phyloP scores from a whole-genome alignment of 2,329 filamentous ascomycete species.

The Pseudocercospora ulei region DNA sequence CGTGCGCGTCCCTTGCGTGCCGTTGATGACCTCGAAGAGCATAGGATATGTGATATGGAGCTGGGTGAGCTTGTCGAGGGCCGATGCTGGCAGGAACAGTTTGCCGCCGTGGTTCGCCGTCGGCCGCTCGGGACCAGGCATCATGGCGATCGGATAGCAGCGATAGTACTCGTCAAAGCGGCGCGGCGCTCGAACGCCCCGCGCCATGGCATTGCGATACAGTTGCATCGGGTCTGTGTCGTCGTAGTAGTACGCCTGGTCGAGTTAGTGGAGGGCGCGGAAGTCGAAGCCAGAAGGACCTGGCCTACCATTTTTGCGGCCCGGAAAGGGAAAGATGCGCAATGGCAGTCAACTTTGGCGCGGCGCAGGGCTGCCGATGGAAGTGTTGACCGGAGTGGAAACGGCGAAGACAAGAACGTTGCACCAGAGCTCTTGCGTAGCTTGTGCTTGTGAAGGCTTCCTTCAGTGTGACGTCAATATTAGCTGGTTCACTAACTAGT shows the following conservation, averaged over 20 bases:
- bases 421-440: conserved; percentile 1
- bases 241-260: conserved; percentile 37
- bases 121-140: conserved; percentile 77
- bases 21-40: conserved; percentile 91
- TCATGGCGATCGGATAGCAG: conserved; percentile 91
- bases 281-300: conserved; percentile 1
- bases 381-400: neutral
- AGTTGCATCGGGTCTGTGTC: conserved; percentile 48
- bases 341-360: neutral
- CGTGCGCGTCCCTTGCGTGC: conserved; percentile 65
- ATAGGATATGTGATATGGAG: conserved; percentile 96
- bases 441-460: neutral
- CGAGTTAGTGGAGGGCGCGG: neutral
- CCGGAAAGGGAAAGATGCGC: neutral
- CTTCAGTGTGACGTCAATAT: neutral
- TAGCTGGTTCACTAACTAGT: too few relatives aligned
- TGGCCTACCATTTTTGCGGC: conserved; percentile 7
- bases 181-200: conserved; percentile 47
- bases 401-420: neutral
- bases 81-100: conserved; percentile 91
- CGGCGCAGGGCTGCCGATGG: neutral
- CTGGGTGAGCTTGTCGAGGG: conserved; percentile 90
- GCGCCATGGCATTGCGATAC: conserved; percentile 47
- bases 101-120: conserved; percentile 95
- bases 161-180: conserved; percentile 98